Evolutionary conservation across 768 basidiomycete species (phyloP), one percentile per base, ranked within the genome.

Genomic region (Bullera alba): DNA sequence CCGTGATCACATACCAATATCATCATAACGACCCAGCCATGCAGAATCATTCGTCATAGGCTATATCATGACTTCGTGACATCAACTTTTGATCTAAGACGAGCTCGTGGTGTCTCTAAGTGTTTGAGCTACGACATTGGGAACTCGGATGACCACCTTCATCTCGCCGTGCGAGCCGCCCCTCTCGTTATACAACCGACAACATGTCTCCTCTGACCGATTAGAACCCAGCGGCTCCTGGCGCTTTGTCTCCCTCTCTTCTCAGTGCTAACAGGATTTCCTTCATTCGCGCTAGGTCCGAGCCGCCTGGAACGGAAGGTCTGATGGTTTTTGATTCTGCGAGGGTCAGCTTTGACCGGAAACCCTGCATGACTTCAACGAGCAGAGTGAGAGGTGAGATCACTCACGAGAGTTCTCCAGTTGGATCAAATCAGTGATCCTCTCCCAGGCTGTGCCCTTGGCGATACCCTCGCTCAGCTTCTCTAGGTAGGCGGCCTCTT

Each of bases 361-460:
- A 36, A 25, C 21, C 16, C 19, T 4, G 34, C 17, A 22, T 35
- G 34, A 23, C 27, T 30, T 22, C 15, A 42, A 42, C 37, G 26
- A 29, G 26, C 16, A 21, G 34, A 41, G 35, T 14, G 29, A 29
- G 25, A 22, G 12, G 19, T 17, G 23, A 48, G 22, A 22, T 8
- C 5, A 70, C 70, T 55, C 36, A 73, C 71, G 90, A 48, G 91
- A 95, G 71, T 97, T 96, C 72, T 93, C 82, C 30, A 99, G 79
- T 60, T 92, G 88, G 54, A 95, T 74, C 44, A 83, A 74, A 23
- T 83, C 82, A 68, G 84, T 85, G 66, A 99, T 93, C 30, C 95
- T 85, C 61, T 90, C 83, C 93, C 93, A 99, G 6, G 91, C 93
- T 19, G 93, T 95, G 22, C 93, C 95, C 47, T 80, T 78, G 0